Evolutionary conservation across 768 basidiomycete genomes (phyloP).

Genomic region (Erythrobasidium yunnanense): DNA sequence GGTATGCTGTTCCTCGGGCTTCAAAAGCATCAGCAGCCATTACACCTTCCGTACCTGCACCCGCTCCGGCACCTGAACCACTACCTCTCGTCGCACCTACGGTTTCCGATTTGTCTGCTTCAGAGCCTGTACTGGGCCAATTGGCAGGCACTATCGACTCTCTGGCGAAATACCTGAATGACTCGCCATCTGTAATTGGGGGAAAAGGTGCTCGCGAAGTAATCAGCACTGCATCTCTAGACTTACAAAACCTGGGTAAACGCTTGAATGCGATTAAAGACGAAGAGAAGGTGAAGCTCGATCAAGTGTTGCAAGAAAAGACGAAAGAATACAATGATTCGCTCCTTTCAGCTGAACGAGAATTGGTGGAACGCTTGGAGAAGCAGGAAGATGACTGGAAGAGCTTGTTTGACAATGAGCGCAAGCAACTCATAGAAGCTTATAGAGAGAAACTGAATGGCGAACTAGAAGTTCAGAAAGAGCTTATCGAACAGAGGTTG

Average conservation of each 20-base stretch:
- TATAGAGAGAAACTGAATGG: constrained; percentile 77
- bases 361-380: constrained; percentile 72
- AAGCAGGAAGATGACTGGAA: constrained; percentile 76
- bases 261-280: constrained; percentile 69
- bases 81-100: constrained; percentile 74
- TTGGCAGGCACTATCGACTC: constrained; percentile 86
- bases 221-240: constrained; percentile 65
- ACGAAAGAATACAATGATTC: constrained; percentile 69
- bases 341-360: constrained; percentile 71
- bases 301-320: constrained; percentile 64
- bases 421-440: constrained; percentile 55
- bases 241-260: constrained; percentile 64
- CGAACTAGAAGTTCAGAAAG: constrained; percentile 76
- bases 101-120: constrained; percentile 57
- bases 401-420: constrained; percentile 68
- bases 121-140: constrained; percentile 86
- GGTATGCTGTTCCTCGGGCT: constrained; percentile 56
- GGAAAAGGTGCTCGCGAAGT: constrained; percentile 60
- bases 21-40: constrained; percentile 41
- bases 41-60: constrained; percentile 33
- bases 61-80: constrained; percentile 36
- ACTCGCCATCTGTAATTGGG: constrained; percentile 44
- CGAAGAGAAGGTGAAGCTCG: constrained; percentile 61
- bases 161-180: constrained; percentile 68
- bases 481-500: constrained; percentile 85